A percentile compares a stretch with the other conserved stretches of the same genome.
phyloP scores from a whole-genome alignment of 371 early-diverging fungal species.

The Mortierella sp. region DNA sequence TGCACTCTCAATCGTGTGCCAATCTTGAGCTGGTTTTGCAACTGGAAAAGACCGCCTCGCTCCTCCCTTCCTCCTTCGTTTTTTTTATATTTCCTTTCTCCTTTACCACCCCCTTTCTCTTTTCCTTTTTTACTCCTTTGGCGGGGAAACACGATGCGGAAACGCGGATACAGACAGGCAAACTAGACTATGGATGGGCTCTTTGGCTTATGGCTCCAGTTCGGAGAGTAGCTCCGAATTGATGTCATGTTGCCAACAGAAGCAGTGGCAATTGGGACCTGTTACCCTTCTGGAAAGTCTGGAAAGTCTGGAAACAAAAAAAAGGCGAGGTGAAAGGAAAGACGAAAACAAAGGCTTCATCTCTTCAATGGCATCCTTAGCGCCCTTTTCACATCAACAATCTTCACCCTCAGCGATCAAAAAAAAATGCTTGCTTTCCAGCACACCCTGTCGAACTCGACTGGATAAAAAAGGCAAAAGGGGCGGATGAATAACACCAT shows the following conservation, averaged over 20 bases:
- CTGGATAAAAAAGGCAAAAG: not conserved
- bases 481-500: not conserved
- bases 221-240: constrained; percentile 1
- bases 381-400: not conserved
- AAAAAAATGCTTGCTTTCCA: not conserved
- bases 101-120: not conserved
- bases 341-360: not conserved
- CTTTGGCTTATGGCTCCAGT: not conserved
- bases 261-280: not conserved
- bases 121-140: not conserved
- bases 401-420: not conserved
- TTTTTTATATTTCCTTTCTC: not conserved
- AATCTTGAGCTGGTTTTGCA: not conserved
- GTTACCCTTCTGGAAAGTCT: not conserved
- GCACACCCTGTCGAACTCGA: not conserved
- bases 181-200: not conserved
- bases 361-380: not conserved
- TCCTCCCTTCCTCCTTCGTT: not conserved
- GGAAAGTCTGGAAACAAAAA: not conserved
- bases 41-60: not conserved
- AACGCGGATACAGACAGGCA: not conserved
- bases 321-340: not conserved
- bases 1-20: not conserved
- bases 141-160: not conserved
- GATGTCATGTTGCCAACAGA: not conserved